phyloP scores from a whole-genome alignment of 305 asterid genomes.

The Striga hermonthica region DNA sequence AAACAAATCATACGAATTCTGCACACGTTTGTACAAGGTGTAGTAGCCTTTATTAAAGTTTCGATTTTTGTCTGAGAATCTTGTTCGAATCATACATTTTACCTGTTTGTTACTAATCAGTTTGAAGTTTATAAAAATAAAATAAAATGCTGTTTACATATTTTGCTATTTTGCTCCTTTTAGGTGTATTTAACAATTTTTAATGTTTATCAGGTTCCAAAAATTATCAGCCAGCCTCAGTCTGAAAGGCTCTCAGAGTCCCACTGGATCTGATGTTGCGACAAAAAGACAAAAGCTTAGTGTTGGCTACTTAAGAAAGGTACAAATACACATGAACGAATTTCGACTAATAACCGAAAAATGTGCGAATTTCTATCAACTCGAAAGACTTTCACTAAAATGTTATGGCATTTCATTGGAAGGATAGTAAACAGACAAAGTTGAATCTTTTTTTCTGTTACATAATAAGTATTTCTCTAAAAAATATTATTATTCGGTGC shows the following conservation, averaged over 20 bases:
- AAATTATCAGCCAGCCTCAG: conserved; percentile 34
- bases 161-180: not conserved
- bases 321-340: not conserved
- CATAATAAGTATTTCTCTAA: too few relatives aligned
- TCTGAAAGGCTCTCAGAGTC: conserved; percentile 33
- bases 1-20: conserved; percentile 39
- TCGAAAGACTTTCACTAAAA: too few relatives aligned
- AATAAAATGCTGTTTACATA: too few relatives aligned
- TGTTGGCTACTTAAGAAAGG: conserved; percentile 74
- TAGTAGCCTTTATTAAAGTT: conserved; percentile 23
- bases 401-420: too few relatives aligned
- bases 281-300: conserved; percentile 87
- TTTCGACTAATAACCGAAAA: too few relatives aligned
- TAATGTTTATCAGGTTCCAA: conserved; percentile 45
- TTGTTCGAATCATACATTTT: too few relatives aligned
- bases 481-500: conserved; percentile 29
- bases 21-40: conserved; percentile 51
- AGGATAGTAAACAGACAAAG: too few relatives aligned
- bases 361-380: too few relatives aligned
- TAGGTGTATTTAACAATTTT: conserved; percentile 21
- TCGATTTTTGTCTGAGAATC: not conserved
- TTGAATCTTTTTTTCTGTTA: too few relatives aligned
- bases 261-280: conserved; percentile 35
- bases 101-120: not conserved
- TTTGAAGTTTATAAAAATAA: conserved; percentile 6